Conservation (phyloP, 1,284 basidiomycete species). For the Apiotrichum mycotoxinovorans region DNA sequence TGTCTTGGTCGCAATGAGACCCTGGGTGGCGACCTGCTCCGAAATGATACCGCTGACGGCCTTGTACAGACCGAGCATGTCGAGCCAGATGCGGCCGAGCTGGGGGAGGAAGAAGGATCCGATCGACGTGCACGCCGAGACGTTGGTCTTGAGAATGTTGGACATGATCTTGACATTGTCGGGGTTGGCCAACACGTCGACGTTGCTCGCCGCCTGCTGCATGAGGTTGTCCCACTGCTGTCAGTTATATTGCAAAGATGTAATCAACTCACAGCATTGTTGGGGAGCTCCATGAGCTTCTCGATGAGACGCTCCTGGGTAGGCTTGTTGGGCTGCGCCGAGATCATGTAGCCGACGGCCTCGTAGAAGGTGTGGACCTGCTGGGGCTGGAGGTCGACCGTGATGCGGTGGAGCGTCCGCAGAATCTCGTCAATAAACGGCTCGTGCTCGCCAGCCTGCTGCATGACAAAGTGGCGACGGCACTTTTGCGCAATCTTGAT, state of each 20-base stretch:
- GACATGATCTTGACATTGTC: conserved; percentile 97
- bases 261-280: conserved; percentile 61
- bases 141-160: conserved; percentile 98
- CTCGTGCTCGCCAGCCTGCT: conserved; percentile 94
- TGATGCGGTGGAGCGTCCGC: conserved; percentile 86
- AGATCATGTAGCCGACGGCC: conserved; percentile 99
- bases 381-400: conserved; percentile 88
- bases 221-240: conserved; percentile 85
- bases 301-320: conserved; percentile 93
- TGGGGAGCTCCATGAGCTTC: conserved; percentile 96
- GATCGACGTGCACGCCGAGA: conserved; percentile 94
- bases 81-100: conserved; percentile 91
- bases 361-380: conserved; percentile 98
- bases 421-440: conserved; percentile 99
- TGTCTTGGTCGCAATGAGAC: conserved; percentile 90
- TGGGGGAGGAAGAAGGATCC: conserved; percentile 97
- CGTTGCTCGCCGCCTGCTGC: conserved; percentile 88
- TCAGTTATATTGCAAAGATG: background rate
- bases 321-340: conserved; percentile 95
- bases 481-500: conserved; percentile 99
- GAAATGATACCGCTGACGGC: conserved; percentile 98
- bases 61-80: conserved; percentile 98
- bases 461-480: conserved; percentile 96
- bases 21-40: conserved; percentile 82
- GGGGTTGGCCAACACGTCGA: conserved; percentile 83